Evolutionary conservation across 75 land plant genomes (phyloP).

Genomic region (Sequoia sempervirens): DNA sequence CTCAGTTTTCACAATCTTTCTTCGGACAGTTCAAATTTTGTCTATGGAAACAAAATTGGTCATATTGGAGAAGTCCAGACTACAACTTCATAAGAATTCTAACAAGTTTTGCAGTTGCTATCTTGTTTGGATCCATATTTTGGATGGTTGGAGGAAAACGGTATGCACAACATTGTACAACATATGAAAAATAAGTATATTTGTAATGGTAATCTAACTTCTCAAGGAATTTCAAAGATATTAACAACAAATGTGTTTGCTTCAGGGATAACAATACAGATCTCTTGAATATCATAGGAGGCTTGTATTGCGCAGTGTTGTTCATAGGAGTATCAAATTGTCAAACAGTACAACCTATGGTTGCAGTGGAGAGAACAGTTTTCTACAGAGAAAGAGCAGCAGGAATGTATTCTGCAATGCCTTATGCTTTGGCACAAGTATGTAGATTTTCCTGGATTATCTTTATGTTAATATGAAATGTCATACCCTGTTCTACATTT

Average conservation of each 20-base stretch:
- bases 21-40: conserved; percentile 25
- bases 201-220: neutral
- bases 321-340: conserved; percentile 82
- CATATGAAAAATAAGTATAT: neutral
- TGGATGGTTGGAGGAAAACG: conserved; percentile 28
- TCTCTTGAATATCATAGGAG: conserved; percentile 54
- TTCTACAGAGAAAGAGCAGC: conserved; percentile 87
- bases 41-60: conserved; percentile 40
- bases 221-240: neutral
- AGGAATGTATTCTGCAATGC: conserved; percentile 90
- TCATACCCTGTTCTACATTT: neutral
- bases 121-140: conserved; percentile 32
- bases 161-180: conserved; percentile 3
- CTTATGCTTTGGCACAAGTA: conserved; percentile 89
- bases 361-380: conserved; percentile 71
- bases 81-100: conserved; percentile 37
- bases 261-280: conserved; percentile 23
- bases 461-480: neutral
- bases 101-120: conserved; percentile 21
- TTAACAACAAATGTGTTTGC: neutral
- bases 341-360: conserved; percentile 82
- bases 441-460: neutral
- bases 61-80: conserved; percentile 45
- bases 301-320: conserved; percentile 70
- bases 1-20: conserved; percentile 25